Evolutionary conservation across 176 grass and related monocot species (phyloP).

Genomic region (Rhynchospora tenuis): DNA sequence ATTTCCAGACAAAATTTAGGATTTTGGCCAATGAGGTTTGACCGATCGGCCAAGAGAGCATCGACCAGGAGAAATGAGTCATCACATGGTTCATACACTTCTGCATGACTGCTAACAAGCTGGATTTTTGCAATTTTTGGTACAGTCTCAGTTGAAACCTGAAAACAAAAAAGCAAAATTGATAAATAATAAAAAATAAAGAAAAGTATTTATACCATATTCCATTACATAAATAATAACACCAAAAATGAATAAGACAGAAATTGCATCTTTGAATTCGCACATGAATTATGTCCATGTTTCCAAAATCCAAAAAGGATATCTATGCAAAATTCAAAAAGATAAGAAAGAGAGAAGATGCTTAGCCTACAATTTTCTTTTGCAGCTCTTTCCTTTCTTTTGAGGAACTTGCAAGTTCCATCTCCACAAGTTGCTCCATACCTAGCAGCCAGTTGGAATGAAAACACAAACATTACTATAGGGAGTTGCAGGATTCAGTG

Average conservation of each 20-base stretch:
- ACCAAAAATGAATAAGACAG: background rate
- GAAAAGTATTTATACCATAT: background rate
- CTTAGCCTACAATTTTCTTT: background rate
- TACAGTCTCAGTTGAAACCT: conserved; percentile 38
- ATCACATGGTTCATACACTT: conserved; percentile 93
- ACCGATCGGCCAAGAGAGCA: conserved; percentile 79
- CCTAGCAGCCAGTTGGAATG: background rate
- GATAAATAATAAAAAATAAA: conserved; percentile 14
- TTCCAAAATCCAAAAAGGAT: background rate
- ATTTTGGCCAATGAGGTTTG: conserved; percentile 44
- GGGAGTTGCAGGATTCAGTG: too few species aligned
- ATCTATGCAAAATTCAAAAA: background rate
- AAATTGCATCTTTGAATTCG: background rate
- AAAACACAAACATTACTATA: background rate
- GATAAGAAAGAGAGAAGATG: background rate
- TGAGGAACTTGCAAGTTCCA: background rate
- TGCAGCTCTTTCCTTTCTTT: background rate
- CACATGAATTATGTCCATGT: background rate
- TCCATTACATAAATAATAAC: background rate
- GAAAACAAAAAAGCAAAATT: conserved; percentile 18
- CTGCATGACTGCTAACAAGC: conserved; percentile 61
- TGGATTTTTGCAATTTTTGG: conserved; percentile 78
- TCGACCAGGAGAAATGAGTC: conserved; percentile 93
- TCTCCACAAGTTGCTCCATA: background rate
- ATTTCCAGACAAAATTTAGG: conserved; percentile 83